Conservation (phyloP, 257 asterid species). For the Fraxinus americana region DNA sequence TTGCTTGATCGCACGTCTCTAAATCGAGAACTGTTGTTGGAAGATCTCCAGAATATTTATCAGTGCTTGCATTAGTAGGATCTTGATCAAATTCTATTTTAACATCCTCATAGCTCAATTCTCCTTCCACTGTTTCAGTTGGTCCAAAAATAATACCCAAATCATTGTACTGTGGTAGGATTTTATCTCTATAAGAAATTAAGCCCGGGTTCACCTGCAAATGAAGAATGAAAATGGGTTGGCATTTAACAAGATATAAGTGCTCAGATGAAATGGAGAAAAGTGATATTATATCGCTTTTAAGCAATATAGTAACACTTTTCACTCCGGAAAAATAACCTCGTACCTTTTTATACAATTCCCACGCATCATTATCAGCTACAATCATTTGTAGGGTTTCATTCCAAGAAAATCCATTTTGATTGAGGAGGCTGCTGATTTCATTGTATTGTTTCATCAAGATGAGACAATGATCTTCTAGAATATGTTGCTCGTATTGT, state of each 20-base stretch:
- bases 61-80: constrained; percentile 23
- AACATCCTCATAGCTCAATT: constrained; percentile 17
- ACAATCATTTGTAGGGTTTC: constrained; percentile 28
- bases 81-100: constrained; percentile 26
- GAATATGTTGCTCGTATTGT: constrained; percentile 32
- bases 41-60: constrained; percentile 33
- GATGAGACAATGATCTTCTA: constrained; percentile 30
- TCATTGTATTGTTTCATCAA: constrained; percentile 44
- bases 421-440: constrained; percentile 38
- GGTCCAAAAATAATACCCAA: constrained; percentile 33
- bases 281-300: neutral
- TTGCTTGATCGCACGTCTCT: constrained; percentile 20
- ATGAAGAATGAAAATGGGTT: neutral
- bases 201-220: constrained; percentile 41
- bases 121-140: constrained; percentile 24
- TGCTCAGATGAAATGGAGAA: neutral
- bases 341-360: constrained; percentile 32
- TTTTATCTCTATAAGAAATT: constrained; percentile 29
- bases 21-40: constrained; percentile 20
- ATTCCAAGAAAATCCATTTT: constrained; percentile 43
- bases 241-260: neutral
- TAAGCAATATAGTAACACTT: neutral
- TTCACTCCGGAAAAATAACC: neutral
- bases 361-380: constrained; percentile 36
- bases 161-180: constrained; percentile 23